phyloP scores from a whole-genome alignment of 495 filamentous ascomycete species.

The Lasiosphaeriaceae sp. region DNA sequence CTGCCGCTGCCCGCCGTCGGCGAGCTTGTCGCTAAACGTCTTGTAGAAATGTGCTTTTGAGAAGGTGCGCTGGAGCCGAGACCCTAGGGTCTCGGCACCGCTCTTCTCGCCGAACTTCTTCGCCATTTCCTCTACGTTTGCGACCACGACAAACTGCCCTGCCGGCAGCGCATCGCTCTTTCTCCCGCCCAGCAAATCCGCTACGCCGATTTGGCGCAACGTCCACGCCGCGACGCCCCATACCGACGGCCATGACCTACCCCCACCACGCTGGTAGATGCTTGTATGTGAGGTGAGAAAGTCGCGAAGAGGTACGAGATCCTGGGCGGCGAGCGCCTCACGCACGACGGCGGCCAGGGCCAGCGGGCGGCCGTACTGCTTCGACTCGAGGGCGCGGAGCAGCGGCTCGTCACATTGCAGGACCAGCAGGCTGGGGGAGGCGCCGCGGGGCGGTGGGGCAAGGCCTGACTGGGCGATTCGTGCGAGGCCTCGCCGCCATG shows the following conservation, averaged over 20 bases:
- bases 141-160: constrained; percentile 56
- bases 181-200: constrained; percentile 31
- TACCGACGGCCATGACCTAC: constrained; percentile 35
- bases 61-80: constrained; percentile 61
- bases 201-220: constrained; percentile 62
- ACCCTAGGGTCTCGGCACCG: constrained; percentile 41
- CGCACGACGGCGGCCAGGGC: constrained; percentile 74
- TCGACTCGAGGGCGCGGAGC: constrained; percentile 63
- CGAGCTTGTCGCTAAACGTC: constrained; percentile 52
- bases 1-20: constrained; percentile 29
- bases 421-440: constrained; percentile 49
- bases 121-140: constrained; percentile 51
- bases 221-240: constrained; percentile 71
- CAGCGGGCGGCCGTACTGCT: constrained; percentile 80
- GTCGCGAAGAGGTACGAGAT: constrained; percentile 63
- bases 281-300: constrained; percentile 58
- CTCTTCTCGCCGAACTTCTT: constrained; percentile 46
- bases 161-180: constrained; percentile 42
- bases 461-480: constrained; percentile 62
- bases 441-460: constrained; percentile 41
- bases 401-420: constrained; percentile 68
- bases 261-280: constrained; percentile 48
- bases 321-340: constrained; percentile 64
- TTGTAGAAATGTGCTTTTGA: constrained; percentile 60
- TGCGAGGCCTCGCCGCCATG: constrained; percentile 75